A percentile compares a stretch with the other conserved stretches of the same genome.
Conservation (phyloP, 768 basidiomycete genomes). For the Lentinula aciculospora region DNA sequence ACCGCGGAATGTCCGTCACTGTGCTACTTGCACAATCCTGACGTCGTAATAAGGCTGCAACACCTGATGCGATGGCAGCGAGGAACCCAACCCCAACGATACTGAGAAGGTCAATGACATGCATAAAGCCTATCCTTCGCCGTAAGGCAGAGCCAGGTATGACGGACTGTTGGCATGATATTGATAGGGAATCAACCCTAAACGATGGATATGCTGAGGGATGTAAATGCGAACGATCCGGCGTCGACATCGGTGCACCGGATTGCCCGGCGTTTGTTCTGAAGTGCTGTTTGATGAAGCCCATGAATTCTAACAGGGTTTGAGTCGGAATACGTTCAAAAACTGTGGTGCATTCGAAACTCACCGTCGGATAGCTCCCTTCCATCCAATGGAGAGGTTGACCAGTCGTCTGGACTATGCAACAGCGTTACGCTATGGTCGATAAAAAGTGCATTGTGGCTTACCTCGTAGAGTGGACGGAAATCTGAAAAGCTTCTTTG, state of each 20-base stretch:
- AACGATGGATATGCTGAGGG: background rate
- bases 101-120: conserved; percentile 1
- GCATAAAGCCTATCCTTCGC: conserved; percentile 2
- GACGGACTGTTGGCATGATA: background rate
- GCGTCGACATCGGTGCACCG: background rate
- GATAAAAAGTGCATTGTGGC: background rate
- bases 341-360: background rate
- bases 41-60: background rate
- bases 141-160: background rate
- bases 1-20: background rate
- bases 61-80: background rate
- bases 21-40: background rate
- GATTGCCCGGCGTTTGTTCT: background rate
- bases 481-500: background rate
- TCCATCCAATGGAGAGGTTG: background rate
- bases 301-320: background rate
- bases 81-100: conserved; percentile 2
- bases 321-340: background rate
- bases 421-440: background rate
- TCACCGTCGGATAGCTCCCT: background rate
- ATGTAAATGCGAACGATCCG: background rate
- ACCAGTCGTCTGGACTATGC: background rate
- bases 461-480: background rate
- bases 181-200: background rate
- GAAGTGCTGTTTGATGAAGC: background rate